phyloP scores from a whole-genome alignment of 805 yeast species.

The Pichia eremophila region DNA sequence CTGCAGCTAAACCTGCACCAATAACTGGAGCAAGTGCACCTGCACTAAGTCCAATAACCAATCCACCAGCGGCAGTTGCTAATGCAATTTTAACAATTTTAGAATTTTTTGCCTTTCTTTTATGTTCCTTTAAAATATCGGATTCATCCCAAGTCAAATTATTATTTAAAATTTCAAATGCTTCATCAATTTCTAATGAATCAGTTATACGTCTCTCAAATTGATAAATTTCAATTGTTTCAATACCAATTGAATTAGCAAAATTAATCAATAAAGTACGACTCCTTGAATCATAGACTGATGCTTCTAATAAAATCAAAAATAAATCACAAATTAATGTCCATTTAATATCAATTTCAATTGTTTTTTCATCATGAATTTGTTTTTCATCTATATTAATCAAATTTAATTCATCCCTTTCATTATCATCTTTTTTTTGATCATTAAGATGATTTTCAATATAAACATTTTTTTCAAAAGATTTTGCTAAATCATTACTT shows the following conservation, averaged over 20 bases:
- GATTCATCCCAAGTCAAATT: slow-evolving; percentile 62
- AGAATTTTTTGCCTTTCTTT: slow-evolving; percentile 54
- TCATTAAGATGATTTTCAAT: slow-evolving; percentile 42
- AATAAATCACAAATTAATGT: slow-evolving; percentile 88
- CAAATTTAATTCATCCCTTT: slow-evolving; percentile 9
- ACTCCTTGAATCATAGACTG: slow-evolving; percentile 84
- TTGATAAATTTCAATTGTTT: slow-evolving; percentile 64
- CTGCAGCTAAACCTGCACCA: slow-evolving; percentile 98
- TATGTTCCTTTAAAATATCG: slow-evolving; percentile 58
- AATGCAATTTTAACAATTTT: slow-evolving; percentile 82
- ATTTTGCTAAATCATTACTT: slow-evolving; percentile 59
- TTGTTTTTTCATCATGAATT: slow-evolving; percentile 16
- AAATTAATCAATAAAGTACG: slow-evolving; percentile 66
- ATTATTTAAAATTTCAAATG: slow-evolving; percentile 23
- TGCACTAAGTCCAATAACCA: slow-evolving; percentile 89
- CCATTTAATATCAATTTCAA: slow-evolving; percentile 81
- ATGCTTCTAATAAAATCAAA: slow-evolving; percentile 68
- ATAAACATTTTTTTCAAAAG: slow-evolving; percentile 33
- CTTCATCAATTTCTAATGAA: slow-evolving; percentile 71
- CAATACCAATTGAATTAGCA: slow-evolving; percentile 50
- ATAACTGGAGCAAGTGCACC: slow-evolving; percentile 95
- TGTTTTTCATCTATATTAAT: slow-evolving; percentile 22
- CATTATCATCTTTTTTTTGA: slow-evolving; percentile 1
- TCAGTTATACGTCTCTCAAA: slow-evolving; percentile 89
- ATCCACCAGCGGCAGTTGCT: slow-evolving; percentile 93